Evolutionary conservation across 257 asterid species (phyloP), one percentile per base, ranked within the genome.

Genomic region (Solanum infundibuliforme): DNA sequence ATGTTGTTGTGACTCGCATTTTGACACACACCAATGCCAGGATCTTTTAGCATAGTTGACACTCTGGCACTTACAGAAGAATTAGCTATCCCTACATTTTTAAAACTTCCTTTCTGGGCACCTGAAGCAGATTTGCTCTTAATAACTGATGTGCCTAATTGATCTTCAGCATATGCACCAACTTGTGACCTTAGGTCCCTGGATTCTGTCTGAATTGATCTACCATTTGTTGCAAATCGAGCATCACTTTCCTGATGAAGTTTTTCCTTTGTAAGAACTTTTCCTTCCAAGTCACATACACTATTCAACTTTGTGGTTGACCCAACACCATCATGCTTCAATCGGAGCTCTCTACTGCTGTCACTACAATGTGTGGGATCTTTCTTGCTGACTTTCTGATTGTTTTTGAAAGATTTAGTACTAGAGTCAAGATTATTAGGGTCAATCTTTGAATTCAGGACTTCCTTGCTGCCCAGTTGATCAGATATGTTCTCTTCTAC

Each of bases 111-210:
- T 92, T 92, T 90, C 87, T 81, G 90, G 90, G 89, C 81, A 83
- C 92, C 94, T 12, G 91, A 79, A 77, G 90, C 90, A 41, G 88
- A 76, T 93, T 89, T 93, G 60, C 85, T 88, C 84, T 89, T 88
- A 91, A 81, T 32, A 81, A 79, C 52, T 52, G 83, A 72, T 55
- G 89, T 88, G 71, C 90, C 93, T 85, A 86, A 91, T 90, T 87
- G 91, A 90, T 89, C 95, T 73, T 86, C 91, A 86, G 84, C 89
- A 79, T 89, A 92, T 46, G 76, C 88, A 88, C 90, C 93, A 91
- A 91, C 86, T 86, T 86, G 93, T 71, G 90, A 83, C 87, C 90
- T 93, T 73, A 87, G 92, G 20, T 73, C 89, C 90, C 91, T 87
- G 52, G 90, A 89, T 66, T 86, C 91, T 86, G 84, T 72, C 83